Evolutionary conservation across 805 yeast genomes (phyloP).

Genomic region (Schwanniomyces occidentalis): DNA sequence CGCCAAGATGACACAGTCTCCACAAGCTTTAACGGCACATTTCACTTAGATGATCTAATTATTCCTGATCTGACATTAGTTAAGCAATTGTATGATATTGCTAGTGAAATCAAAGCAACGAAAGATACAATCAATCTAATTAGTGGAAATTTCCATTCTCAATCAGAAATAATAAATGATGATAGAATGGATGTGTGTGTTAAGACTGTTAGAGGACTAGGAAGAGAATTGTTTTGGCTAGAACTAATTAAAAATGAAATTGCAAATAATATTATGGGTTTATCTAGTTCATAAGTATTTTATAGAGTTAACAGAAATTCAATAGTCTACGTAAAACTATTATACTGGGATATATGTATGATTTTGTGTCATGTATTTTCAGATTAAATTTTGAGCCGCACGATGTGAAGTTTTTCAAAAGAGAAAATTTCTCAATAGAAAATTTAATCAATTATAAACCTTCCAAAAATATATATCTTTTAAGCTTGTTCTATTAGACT

Average conservation of each 20-base stretch:
- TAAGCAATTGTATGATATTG: slow-evolving; percentile 63
- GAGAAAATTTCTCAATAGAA: slow-evolving; percentile 5
- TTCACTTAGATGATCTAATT: slow-evolving; percentile 35
- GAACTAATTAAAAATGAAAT: slow-evolving; percentile 36
- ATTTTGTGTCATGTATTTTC: too few species aligned
- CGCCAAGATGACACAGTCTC: slow-evolving; percentile 17
- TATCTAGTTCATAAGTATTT: not conserved
- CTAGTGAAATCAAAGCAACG: slow-evolving; percentile 68
- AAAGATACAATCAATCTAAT: slow-evolving; percentile 64
- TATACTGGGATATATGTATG: too few species aligned
- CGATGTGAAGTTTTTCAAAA: slow-evolving; percentile 17
- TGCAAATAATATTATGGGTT: slow-evolving; percentile 20
- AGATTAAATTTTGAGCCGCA: slow-evolving; percentile 31
- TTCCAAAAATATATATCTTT: too few species aligned
- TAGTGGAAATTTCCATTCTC: slow-evolving; percentile 46
- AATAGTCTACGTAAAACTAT: too few species aligned
- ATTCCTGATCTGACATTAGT: slow-evolving; percentile 42
- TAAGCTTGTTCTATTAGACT: slow-evolving; percentile 1
- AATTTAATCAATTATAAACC: slow-evolving; percentile 2
- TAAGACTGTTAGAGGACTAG: slow-evolving; percentile 34
- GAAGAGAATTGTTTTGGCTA: slow-evolving; percentile 44
- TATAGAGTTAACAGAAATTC: too few species aligned
- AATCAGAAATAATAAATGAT: slow-evolving; percentile 36
- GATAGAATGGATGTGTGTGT: slow-evolving; percentile 33
- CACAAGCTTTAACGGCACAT: slow-evolving; percentile 9